Base-by-base conservation (phyloP, 1,139 yeast species). In the Tardiomyces depauwii region DNA sequence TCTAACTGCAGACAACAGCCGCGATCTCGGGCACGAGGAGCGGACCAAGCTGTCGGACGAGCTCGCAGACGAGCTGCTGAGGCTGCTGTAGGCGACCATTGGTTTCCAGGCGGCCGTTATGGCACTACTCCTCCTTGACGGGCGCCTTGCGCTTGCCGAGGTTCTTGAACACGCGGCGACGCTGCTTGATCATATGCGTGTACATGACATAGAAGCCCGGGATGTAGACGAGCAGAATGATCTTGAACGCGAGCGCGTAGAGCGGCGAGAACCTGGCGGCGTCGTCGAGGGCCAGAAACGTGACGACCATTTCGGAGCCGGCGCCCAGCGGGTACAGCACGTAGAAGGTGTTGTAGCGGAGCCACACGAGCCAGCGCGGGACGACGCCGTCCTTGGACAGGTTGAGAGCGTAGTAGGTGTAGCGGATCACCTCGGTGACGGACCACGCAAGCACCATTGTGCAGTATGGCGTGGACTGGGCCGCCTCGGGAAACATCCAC, bases 321-420 rank as follows among this genome's bases (percentile, higher is more conserved):
- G 91, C 96, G 5, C 98, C 98, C 33, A 85, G 66, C 21, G 98
- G 98, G 60, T 91, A 91, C 56, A 91, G 72, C 2, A 87, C 77
- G 56, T 77, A 76, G 65, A 91, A 91, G 27, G 89, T 71, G 51
- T 85, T 82, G 70, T 89, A 91, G 60, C 99, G 76, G 55, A 87
- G 68, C 75, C 82, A 77, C 25, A 80, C 76, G 53, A 91, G 71
- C 61, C 74, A 62, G 43, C 64, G 61, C 10, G 93, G 87, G 16
- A 88, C 84, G 1, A 71, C 64, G 1, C 76, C 78, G 23, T 58
- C 55, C 12, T 50, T 42, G 70, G 72, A 50, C 51, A 86, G 70
- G 58, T 81, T 82, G 51, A 76, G 67, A 45, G 94, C 94, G 61
- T 70, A 93, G 68, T 78, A 91, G 42, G 86, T 74, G 67, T 91